These are phyloP conservation scores for Ceratocystiopsis sp. DNA, from an alignment of 2,329 filamentous ascomycete genomes.

Conservation along the genomic window DNA sequence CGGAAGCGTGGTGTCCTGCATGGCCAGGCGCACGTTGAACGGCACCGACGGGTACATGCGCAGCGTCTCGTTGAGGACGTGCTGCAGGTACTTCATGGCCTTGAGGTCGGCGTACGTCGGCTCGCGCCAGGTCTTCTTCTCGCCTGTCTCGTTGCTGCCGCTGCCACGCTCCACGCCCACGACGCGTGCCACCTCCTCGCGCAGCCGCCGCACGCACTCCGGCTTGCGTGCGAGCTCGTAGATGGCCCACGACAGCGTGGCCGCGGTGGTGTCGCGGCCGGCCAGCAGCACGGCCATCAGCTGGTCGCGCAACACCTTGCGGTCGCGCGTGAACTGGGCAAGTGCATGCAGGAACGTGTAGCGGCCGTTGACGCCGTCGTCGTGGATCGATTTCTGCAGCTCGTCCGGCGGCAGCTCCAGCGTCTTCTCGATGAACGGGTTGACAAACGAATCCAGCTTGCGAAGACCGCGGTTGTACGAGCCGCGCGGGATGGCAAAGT, in stretches of 20 bases:
- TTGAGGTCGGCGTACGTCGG: conserved; percentile 72
- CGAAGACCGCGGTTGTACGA: conserved; percentile 47
- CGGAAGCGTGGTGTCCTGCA: conserved; percentile 59
- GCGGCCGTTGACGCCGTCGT: conserved; percentile 25
- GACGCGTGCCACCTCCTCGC: conserved; percentile 50
- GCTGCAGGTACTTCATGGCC: conserved; percentile 66
- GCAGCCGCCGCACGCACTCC: conserved; percentile 46
- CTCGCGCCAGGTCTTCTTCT: conserved; percentile 15
- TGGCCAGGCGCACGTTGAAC: conserved; percentile 58
- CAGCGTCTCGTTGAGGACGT: conserved; percentile 60
- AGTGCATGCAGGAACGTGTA: conserved; percentile 83
- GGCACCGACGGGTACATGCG: conserved; percentile 65
- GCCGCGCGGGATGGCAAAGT: conserved; percentile 42
- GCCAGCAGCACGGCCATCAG: conserved; percentile 69
- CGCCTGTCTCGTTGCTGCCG: background rate
- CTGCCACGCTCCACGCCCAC: conserved; percentile 34
- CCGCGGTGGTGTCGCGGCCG: conserved; percentile 74
- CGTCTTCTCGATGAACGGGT: conserved; percentile 59
- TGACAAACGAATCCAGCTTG: conserved; percentile 59
- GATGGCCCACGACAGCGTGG: conserved; percentile 62
- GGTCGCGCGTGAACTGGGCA: conserved; percentile 59
- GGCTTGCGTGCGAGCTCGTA: conserved; percentile 68
- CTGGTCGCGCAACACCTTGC: conserved; percentile 63
- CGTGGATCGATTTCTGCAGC: conserved; percentile 56
- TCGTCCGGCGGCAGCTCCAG: conserved; percentile 54